phyloP scores from a whole-genome alignment of 1,284 basidiomycete species.

The Cryptococcus sp. region DNA sequence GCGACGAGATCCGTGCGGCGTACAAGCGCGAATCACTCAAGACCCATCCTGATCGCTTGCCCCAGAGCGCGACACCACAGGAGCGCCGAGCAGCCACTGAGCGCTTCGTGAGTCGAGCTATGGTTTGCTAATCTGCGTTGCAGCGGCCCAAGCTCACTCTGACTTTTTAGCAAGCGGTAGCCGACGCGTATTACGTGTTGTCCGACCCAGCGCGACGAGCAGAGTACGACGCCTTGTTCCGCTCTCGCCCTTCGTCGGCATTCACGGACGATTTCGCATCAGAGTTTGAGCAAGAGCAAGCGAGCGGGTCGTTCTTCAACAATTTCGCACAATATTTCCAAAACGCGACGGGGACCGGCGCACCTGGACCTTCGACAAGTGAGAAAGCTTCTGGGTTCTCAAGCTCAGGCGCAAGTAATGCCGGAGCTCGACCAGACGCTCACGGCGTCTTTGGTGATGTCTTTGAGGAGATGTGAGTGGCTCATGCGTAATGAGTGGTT shows the following conservation, averaged over 20 bases:
- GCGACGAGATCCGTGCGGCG: constrained; percentile 50
- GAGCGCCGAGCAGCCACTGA: constrained; percentile 77
- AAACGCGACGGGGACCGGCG: constrained; percentile 41
- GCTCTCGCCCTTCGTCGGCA: constrained; percentile 54
- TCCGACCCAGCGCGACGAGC: constrained; percentile 72
- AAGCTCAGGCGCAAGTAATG: constrained; percentile 5
- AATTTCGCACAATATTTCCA: constrained; percentile 72
- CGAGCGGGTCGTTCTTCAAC: constrained; percentile 73
- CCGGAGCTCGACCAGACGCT: constrained; percentile 64
- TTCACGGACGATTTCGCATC: constrained; percentile 45
- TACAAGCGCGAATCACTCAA: constrained; percentile 57
- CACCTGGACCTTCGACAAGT: constrained; percentile 38
- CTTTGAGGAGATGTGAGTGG: constrained; percentile 73
- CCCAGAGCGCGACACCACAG: constrained; percentile 64
- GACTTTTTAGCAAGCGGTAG: constrained; percentile 65
- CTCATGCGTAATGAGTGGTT: not conserved
- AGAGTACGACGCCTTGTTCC: constrained; percentile 74
- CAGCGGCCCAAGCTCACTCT: not conserved
- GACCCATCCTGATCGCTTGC: constrained; percentile 85
- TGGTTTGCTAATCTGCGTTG: not conserved
- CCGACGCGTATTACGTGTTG: constrained; percentile 94
- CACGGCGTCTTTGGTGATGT: constrained; percentile 82
- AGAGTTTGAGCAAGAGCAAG: constrained; percentile 59
- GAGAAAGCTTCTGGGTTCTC: constrained; percentile 13
- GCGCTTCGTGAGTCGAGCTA: constrained; percentile 59